Evolutionary conservation across 2,329 filamentous ascomycete genomes (phyloP), one percentile per base, ranked within the genome.

Genomic region (Hypoxylon rubiginosum): DNA sequence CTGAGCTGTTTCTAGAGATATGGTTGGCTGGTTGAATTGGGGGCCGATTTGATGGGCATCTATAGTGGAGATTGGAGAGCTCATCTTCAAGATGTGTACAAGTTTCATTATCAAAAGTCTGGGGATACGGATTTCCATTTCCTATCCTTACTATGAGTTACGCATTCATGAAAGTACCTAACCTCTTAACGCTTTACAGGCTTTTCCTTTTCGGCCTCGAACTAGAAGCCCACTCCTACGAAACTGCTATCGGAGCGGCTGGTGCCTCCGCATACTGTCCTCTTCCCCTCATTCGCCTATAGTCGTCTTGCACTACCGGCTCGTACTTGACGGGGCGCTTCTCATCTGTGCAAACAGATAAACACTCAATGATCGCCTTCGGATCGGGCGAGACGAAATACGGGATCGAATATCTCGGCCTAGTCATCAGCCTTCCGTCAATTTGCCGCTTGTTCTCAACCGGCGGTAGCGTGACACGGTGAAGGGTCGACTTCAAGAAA

Each of bases 391-490:
- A 76, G 32, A 88, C 79, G 59, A 90, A 89, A 71, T 88, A 89
- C 0, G 86, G 86, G 56, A 89, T 89, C 8, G 87, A 89, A 67
- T 86, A 89, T 13, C 87, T 77, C 19, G 82, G 80, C 32, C 78
- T 76, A 2, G 84, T 86, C 78, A 86, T 82, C 3, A 78, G 73
- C 13, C 80, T 72, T 1, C 73, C 71, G 1, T 78, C 81, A 48
- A 74, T 77, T 62, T 75, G 79, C 24, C 2, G 13, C 17, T 79
- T 75, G 64, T 82, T 77, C 9, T 76, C 70, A 0, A 77, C 69
- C 1, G 80, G 80, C 13, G 84, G 84, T 3, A 83, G 69, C 1
- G 79, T 80, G 2, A 88, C 85, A 2, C 85, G 82, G 71, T 88
- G 86, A 9, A 83, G 79, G 2, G 84, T 86, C 13, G 85, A 88